Percentiles rank a stretch among this genome's conserved stretches.
phyloP scores from a whole-genome alignment of 331 rosid genomes.

The Telfairia occidentalis region DNA sequence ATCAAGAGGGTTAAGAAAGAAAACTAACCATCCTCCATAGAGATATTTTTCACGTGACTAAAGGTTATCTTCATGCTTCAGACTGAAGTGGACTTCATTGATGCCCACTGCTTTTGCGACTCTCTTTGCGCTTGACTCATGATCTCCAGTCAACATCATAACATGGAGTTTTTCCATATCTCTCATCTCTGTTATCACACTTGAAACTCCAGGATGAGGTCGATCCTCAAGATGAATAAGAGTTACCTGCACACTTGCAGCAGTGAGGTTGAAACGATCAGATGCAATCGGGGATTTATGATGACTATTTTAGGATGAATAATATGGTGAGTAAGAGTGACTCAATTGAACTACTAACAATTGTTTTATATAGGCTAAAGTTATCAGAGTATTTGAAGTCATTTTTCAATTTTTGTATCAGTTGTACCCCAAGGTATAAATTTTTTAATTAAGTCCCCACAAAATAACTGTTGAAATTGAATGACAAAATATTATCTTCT shows the following conservation, averaged over 20 bases:
- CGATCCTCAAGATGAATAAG: slow-evolving; percentile 90
- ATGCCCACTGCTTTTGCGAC: slow-evolving; percentile 85
- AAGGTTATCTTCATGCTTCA: slow-evolving; percentile 92
- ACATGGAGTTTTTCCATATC: slow-evolving; percentile 56
- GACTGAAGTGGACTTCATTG: slow-evolving; percentile 64
- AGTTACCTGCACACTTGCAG: slow-evolving; percentile 41
- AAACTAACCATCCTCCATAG: slow-evolving; percentile 69
- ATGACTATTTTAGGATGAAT: not conserved
- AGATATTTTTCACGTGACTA: slow-evolving; percentile 64
- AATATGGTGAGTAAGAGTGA: not conserved
- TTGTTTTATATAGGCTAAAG: not conserved
- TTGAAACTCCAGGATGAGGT: slow-evolving; percentile 72
- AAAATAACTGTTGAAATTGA: not conserved
- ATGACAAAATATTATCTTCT: not conserved
- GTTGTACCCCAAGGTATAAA: not conserved
- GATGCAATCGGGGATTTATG: not conserved
- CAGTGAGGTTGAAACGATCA: not conserved
- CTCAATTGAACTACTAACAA: not conserved
- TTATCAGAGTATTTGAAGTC: not conserved
- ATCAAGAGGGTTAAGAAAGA: not conserved
- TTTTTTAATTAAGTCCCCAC: not conserved
- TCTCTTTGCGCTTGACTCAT: slow-evolving; percentile 72
- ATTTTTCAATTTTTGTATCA: not conserved
- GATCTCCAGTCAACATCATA: slow-evolving; percentile 97
- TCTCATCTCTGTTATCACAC: slow-evolving; percentile 58